Base-by-base conservation (phyloP, 2,329 filamentous ascomycete genomes). In the Xylariaceae sp. region DNA sequence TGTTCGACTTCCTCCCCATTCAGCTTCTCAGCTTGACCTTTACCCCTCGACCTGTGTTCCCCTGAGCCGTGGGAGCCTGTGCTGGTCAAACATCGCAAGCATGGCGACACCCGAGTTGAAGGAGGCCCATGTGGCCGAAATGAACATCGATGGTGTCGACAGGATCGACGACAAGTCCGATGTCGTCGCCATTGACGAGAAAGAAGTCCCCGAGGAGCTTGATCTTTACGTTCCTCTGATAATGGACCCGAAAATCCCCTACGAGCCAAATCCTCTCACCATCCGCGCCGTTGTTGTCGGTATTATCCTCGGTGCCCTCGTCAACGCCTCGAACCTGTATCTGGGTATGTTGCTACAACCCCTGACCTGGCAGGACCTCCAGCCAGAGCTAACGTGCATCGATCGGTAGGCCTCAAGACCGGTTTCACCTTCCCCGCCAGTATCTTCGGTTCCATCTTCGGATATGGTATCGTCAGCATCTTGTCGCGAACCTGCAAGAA, bases 261-360 rank as follows among this genome's bases (percentile, higher is more conserved):
- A 55, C 18, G 58, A 64, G 34, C 42, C 36, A 5, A 62, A 67
- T 40, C 70, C 74, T 30, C 54, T 78, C 19, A 77, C 73, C 16
- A 45, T 71, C 40, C 67, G 74, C 32, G 73, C 73, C 17, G 56
- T 77, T 29, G 40, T 75, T 31, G 59, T 74, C 33, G 74, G 74
- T 41, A 67, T 69, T 47, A 53, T 69, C 30, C 69, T 74, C 31
- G 74, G 74, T 40, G 68, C 65, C 24, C 62, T 77, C 7, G 73
- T 78, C 40, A 75, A 74, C 52, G 71, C 73, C 7, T 76, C 72
- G 31, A 77, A 78, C 54, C 59, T 78, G 44, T 78, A 78, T 49
- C 67, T 78, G 19, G 73, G 73, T 66, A 55, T 65, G 70, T 68
- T 18, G 17, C 53, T 13, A 11, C 13, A 23, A 12, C 11, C 21